These are phyloP conservation scores for Diaporthe ilicicola DNA, from an alignment of 2,329 filamentous ascomycete genomes.

Conservation along the genomic window DNA sequence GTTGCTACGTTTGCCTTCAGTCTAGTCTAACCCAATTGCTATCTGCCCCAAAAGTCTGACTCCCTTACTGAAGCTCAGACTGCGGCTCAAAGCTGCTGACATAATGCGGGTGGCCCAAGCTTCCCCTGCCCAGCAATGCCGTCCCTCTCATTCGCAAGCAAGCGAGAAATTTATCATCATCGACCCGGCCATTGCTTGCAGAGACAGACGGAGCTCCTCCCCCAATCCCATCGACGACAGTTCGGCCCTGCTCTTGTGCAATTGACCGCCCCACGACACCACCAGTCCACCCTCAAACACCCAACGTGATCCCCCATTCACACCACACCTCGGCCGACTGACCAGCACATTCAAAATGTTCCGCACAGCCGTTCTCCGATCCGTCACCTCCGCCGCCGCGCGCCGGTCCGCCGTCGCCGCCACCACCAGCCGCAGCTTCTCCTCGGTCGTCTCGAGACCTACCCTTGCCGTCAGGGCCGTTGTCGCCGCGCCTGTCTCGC, in stretches of 20 bases:
- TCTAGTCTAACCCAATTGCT: too few relatives aligned
- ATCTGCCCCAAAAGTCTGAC: too few relatives aligned
- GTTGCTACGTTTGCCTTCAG: neutral
- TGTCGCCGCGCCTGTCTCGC: slow-evolving; percentile 69
- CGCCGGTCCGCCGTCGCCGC: slow-evolving; percentile 57
- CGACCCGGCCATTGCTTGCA: slow-evolving; percentile 28
- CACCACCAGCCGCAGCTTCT: slow-evolving; percentile 63
- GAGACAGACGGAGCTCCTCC: slow-evolving; percentile 29
- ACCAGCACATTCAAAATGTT: slow-evolving; percentile 72
- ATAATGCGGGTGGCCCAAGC: slow-evolving; percentile 28
- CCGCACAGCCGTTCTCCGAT: slow-evolving; percentile 84
- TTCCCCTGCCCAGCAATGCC: slow-evolving; percentile 15
- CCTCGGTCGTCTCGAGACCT: slow-evolving; percentile 50
- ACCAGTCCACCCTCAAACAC: neutral
- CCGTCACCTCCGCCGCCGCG: slow-evolving; percentile 66
- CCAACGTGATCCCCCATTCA: neutral
- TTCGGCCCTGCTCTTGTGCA: neutral
- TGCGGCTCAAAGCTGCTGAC: neutral
- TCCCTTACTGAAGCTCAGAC: neutral
- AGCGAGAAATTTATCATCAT: slow-evolving; percentile 58
- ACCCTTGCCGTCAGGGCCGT: slow-evolving; percentile 69
- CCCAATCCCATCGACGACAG: slow-evolving; percentile 29
- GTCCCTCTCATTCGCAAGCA: slow-evolving; percentile 22
- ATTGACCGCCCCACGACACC: slow-evolving; percentile 10
- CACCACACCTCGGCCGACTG: neutral